These are phyloP conservation scores for Cryptococcus neoformans DNA, from an alignment of 1,284 basidiomycete genomes.

Conservation along the genomic window DNA sequence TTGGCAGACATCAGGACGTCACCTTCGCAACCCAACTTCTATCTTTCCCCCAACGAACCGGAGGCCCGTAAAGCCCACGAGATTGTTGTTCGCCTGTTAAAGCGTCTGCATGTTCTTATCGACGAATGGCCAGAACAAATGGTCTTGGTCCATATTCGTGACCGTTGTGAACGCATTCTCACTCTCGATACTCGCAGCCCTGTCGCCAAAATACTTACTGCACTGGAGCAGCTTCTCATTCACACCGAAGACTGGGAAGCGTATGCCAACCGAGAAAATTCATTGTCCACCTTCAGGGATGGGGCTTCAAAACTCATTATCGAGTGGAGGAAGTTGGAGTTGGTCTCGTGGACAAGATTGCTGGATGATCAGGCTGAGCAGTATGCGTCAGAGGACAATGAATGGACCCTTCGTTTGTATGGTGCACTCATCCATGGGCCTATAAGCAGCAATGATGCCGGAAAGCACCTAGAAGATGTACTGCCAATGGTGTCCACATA, in stretches of 20 bases:
- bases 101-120: conserved; percentile 60
- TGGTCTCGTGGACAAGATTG: conserved; percentile 81
- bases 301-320: conserved; percentile 73
- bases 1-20: conserved; percentile 47
- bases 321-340: conserved; percentile 84
- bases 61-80: conserved; percentile 64
- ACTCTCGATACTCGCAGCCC: conserved; percentile 66
- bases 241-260: conserved; percentile 97
- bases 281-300: conserved; percentile 66
- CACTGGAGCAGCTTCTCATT: conserved; percentile 78
- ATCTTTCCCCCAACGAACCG: conserved; percentile 66
- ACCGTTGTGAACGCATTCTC: conserved; percentile 70
- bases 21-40: conserved; percentile 65
- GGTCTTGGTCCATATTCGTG: conserved; percentile 80
- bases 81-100: conserved; percentile 57
- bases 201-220: conserved; percentile 77
- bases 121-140: conserved; percentile 96
- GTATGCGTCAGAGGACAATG: conserved; percentile 63
- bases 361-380: conserved; percentile 66
- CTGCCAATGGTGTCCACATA: conserved; percentile 81
- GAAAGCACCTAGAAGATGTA: conserved; percentile 58
- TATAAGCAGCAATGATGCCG: conserved; percentile 52
- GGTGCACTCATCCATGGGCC: conserved; percentile 71
- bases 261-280: conserved; percentile 84
- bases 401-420: conserved; percentile 93